Conservation (phyloP, 2,329 filamentous ascomycete genomes). For the Alternaria incomplexa region DNA sequence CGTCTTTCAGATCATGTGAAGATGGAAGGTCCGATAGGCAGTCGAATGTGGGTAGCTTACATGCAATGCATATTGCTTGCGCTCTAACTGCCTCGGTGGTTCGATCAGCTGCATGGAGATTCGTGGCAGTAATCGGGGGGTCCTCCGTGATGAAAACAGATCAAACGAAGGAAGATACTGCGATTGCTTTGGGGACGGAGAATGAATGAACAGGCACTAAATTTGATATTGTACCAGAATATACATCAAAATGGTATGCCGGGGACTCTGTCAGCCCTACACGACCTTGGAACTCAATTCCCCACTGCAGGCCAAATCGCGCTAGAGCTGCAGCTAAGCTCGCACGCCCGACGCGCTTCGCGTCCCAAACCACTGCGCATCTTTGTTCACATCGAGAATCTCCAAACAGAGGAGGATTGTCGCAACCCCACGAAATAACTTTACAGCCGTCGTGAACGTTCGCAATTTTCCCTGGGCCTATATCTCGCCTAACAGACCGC, state of each 20-base stretch:
- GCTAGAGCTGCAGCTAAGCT: constrained; percentile 21
- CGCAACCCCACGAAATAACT: not conserved
- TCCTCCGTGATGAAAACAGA: not conserved
- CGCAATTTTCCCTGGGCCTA: not conserved
- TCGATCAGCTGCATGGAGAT: not conserved
- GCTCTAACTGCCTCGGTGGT: not conserved
- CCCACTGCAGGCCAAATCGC: constrained; percentile 17
- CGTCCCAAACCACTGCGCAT: constrained; percentile 19
- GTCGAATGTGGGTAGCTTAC: not conserved
- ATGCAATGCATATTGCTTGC: not conserved
- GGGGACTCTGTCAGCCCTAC: constrained; percentile 6
- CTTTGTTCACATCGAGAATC: constrained; percentile 4
- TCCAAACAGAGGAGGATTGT: constrained; percentile 13
- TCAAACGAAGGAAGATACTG: not conserved
- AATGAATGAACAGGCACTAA: not conserved
- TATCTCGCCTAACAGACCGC: not conserved
- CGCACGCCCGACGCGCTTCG: constrained; percentile 25
- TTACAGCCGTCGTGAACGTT: not conserved
- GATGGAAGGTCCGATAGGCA: not conserved
- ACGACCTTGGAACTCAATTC: constrained; percentile 2
- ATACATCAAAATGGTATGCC: not conserved
- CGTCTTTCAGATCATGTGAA: not conserved
- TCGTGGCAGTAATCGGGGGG: not conserved
- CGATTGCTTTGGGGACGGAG: not conserved
- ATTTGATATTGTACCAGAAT: not conserved